phyloP scores from a whole-genome alignment of 192 early-diverging fungal genomes.

The Mortierella claussenii region DNA sequence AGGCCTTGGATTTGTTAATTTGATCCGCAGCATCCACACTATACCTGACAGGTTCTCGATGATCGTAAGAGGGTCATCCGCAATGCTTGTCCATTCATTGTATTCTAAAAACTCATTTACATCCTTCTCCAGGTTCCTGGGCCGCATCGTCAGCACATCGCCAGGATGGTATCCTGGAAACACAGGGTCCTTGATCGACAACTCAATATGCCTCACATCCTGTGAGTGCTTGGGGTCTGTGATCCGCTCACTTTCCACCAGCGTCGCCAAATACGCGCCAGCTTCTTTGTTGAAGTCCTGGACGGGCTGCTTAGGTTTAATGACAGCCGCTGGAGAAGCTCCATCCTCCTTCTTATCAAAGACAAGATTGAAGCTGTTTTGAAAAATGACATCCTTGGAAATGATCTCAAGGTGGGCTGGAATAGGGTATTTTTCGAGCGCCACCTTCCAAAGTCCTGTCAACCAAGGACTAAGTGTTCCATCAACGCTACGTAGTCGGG shows the following conservation, averaged over 20 bases:
- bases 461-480: constrained; percentile 93
- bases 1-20: too few relatives aligned
- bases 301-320: neutral
- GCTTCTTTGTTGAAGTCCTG: constrained; percentile 51
- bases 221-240: constrained; percentile 87
- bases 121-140: constrained; percentile 75
- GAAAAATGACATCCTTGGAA: constrained; percentile 60
- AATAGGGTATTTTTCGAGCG: constrained; percentile 72
- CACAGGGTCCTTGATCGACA: constrained; percentile 55
- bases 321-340: neutral
- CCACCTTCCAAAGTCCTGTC: constrained; percentile 72
- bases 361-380: constrained; percentile 25
- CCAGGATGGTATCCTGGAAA: constrained; percentile 75
- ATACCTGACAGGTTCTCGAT: constrained; percentile 60
- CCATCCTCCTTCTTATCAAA: constrained; percentile 9
- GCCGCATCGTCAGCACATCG: constrained; percentile 82
- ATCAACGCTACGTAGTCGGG: constrained; percentile 66
- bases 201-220: constrained; percentile 87
- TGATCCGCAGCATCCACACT: too few relatives aligned
- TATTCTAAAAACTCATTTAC: constrained; percentile 75
- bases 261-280: constrained; percentile 46
- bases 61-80: constrained; percentile 70
- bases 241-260: constrained; percentile 73
- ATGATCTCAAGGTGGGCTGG: constrained; percentile 64
- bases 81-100: constrained; percentile 74